phyloP scores from a whole-genome alignment of 768 basidiomycete genomes.

The Nevesoporus exiguus region DNA sequence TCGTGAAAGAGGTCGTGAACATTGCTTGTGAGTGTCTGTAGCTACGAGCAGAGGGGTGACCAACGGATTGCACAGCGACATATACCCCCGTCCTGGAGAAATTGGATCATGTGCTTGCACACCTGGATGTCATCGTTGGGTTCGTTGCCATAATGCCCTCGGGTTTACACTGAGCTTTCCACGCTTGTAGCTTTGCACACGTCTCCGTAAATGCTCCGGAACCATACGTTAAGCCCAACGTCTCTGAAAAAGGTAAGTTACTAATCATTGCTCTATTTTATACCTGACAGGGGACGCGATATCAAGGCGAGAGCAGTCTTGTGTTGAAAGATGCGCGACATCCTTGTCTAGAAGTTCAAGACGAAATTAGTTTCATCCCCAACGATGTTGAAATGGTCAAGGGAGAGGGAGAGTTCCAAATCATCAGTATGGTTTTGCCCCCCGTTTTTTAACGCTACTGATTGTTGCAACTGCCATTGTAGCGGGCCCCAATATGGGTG shows the following conservation, averaged over 20 bases:
- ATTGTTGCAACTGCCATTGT: slow-evolving; percentile 2
- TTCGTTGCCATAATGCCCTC: slow-evolving; percentile 26
- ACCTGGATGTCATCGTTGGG: slow-evolving; percentile 91
- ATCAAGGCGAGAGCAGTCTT: slow-evolving; percentile 72
- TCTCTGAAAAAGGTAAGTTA: slow-evolving; percentile 67
- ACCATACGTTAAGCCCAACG: slow-evolving; percentile 82
- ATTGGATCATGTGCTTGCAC: slow-evolving; percentile 79
- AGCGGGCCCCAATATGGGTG: slow-evolving; percentile 99
- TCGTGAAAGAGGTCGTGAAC: slow-evolving; percentile 90
- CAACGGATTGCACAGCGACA: slow-evolving; percentile 55
- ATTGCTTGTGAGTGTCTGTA: slow-evolving; percentile 70
- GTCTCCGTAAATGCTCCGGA: slow-evolving; percentile 85
- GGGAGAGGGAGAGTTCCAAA: slow-evolving; percentile 91
- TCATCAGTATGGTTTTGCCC: slow-evolving; percentile 64
- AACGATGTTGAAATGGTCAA: slow-evolving; percentile 96
- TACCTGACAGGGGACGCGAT: neutral
- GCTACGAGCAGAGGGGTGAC: neutral
- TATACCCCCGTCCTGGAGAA: slow-evolving; percentile 87
- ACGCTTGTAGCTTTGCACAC: slow-evolving; percentile 71
- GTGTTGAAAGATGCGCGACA: slow-evolving; percentile 85
- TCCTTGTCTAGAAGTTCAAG: slow-evolving; percentile 95
- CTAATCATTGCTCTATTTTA: neutral
- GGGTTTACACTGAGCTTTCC: neutral
- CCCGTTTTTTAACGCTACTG: neutral
- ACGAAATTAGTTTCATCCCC: slow-evolving; percentile 91